Conservation (phyloP, 176 grass and related monocot species). For the Phoenix roebelenii region DNA sequence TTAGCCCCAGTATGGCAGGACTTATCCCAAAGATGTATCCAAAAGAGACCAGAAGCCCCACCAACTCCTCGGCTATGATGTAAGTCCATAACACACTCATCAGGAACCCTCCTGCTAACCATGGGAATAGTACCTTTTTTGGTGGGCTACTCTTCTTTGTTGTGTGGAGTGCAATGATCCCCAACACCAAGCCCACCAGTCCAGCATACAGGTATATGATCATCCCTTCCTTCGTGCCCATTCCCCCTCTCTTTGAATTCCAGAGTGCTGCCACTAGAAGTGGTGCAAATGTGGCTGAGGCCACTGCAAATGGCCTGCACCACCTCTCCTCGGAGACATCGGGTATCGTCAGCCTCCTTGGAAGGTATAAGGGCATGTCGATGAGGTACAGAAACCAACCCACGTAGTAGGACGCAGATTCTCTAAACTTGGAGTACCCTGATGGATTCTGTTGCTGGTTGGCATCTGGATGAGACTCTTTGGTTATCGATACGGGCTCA, state of each 20-base stretch:
- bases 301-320: conserved; percentile 2
- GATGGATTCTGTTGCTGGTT: background rate
- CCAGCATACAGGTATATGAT: background rate
- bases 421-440: background rate
- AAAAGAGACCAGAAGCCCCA: background rate
- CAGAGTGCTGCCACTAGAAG: background rate
- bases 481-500: background rate
- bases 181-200: background rate
- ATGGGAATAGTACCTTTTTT: background rate
- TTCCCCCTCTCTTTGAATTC: conserved; percentile 1
- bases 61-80: background rate
- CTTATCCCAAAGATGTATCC: background rate
- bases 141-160: background rate
- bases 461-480: background rate
- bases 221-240: background rate
- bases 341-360: background rate
- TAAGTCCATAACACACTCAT: conserved; percentile 2
- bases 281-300: background rate
- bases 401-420: background rate
- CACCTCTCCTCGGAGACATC: background rate
- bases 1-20: background rate
- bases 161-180: background rate
- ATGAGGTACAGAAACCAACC: background rate
- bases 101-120: background rate
- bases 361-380: background rate